Conservation (phyloP, 768 basidiomycete species). For the Calocera cornea region DNA sequence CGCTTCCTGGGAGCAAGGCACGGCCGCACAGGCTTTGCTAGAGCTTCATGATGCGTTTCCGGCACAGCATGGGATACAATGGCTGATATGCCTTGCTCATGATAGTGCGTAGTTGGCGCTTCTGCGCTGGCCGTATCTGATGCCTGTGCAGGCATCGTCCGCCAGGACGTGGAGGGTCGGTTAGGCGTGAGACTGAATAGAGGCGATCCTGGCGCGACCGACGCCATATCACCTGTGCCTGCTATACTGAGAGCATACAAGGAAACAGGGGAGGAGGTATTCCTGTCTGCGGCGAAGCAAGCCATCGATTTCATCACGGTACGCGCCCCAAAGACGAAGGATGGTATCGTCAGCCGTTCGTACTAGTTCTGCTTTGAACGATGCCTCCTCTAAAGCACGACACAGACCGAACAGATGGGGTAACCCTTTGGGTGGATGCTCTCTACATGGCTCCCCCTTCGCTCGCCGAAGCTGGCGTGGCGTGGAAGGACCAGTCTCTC, state of each 20-base stretch:
- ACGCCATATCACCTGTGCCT: neutral
- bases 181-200: neutral
- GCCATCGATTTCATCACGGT: neutral
- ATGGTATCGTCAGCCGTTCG: neutral
- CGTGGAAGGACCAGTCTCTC: neutral
- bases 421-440: constrained; percentile 8
- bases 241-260: neutral
- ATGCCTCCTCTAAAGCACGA: neutral
- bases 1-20: neutral
- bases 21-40: neutral
- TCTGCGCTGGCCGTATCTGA: neutral
- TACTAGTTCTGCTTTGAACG: neutral
- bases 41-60: neutral
- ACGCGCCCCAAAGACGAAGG: neutral
- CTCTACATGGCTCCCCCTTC: constrained; percentile 9
- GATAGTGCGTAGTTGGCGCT: neutral
- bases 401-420: neutral
- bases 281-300: neutral
- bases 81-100: neutral
- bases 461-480: neutral
- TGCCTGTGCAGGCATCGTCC: neutral
- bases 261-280: neutral
- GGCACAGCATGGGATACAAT: neutral
- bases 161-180: neutral
- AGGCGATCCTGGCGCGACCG: neutral